A percentile compares a stretch with the other conserved stretches of the same genome.
Evolutionary conservation across 257 asterid genomes (phyloP).

Genomic region (Rauvolfia tetraphylla): DNA sequence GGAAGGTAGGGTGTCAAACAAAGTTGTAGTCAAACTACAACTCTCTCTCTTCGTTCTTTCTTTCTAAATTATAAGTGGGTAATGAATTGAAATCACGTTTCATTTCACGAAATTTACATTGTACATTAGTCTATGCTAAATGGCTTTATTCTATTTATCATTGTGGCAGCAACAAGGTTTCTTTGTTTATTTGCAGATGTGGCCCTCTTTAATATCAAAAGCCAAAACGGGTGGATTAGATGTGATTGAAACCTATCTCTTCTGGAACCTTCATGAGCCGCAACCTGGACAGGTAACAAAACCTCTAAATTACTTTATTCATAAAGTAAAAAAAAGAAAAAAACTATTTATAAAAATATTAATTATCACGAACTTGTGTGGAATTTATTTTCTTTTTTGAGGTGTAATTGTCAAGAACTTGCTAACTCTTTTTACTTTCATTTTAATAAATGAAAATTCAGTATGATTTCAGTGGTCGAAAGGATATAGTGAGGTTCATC

Average conservation of each 20-base stretch:
- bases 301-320: background rate
- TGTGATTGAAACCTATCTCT: slow-evolving; percentile 74
- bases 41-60: too few species aligned
- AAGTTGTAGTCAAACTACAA: too few species aligned
- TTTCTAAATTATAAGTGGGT: too few species aligned
- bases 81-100: too few species aligned
- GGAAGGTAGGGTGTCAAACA: too few species aligned
- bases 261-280: slow-evolving; percentile 89
- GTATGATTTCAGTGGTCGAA: slow-evolving; percentile 79
- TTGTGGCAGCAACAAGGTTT: too few species aligned
- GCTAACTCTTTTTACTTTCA: background rate
- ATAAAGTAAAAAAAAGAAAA: too few species aligned
- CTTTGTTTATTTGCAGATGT: slow-evolving; percentile 46
- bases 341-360: too few species aligned
- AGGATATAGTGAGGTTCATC: slow-evolving; percentile 57
- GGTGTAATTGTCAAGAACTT: too few species aligned
- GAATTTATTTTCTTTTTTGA: background rate
- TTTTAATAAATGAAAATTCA: slow-evolving; percentile 17
- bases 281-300: slow-evolving; percentile 49
- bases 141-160: too few species aligned
- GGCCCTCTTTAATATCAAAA: slow-evolving; percentile 68
- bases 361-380: background rate
- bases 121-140: too few species aligned
- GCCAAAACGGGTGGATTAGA: slow-evolving; percentile 75
- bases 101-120: too few species aligned